Evolutionary conservation across 2,329 filamentous ascomycete genomes (phyloP).

Genomic region (Ophiostoma montium): DNA sequence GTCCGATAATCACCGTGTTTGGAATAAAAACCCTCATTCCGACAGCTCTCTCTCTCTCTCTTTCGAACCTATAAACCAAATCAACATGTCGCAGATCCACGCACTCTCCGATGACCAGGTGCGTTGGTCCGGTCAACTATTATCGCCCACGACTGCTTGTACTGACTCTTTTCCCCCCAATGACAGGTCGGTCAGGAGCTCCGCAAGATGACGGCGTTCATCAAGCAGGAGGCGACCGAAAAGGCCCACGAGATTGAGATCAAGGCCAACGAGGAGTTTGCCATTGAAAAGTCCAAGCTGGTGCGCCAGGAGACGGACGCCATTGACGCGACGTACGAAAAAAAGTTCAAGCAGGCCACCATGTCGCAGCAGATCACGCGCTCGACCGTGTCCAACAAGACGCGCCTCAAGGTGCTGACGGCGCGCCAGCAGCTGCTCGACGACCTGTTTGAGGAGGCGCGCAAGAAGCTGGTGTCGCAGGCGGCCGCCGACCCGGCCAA

Average conservation of each 20-base stretch:
- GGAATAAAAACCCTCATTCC: constrained; percentile 10
- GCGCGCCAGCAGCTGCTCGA: constrained; percentile 86
- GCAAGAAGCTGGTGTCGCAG: constrained; percentile 51
- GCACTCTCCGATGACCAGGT: constrained; percentile 97
- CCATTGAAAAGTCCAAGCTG: constrained; percentile 97
- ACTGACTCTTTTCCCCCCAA: not conserved
- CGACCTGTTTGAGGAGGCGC: constrained; percentile 69
- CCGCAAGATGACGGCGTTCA: constrained; percentile 99
- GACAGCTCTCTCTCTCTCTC: constrained; percentile 4
- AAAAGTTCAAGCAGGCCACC: constrained; percentile 97
- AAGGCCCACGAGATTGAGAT: constrained; percentile 96
- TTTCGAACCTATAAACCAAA: too few species aligned
- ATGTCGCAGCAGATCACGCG: constrained; percentile 98
- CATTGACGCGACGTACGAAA: constrained; percentile 89
- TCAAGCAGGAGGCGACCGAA: constrained; percentile 94
- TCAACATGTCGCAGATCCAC: constrained; percentile 82
- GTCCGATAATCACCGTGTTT: not conserved
- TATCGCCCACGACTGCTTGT: too few species aligned
- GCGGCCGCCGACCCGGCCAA: constrained; percentile 54
- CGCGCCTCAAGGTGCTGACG: constrained; percentile 72
- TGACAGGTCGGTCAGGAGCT: constrained; percentile 87
- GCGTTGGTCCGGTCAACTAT: constrained; percentile 20
- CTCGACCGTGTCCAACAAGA: constrained; percentile 94
- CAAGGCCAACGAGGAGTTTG: constrained; percentile 98
- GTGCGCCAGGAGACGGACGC: constrained; percentile 87